A percentile compares a stretch with the other conserved stretches of the same genome.
Evolutionary conservation across 345 rosid genomes (phyloP).

Genomic region (Aethionema arabicum): DNA sequence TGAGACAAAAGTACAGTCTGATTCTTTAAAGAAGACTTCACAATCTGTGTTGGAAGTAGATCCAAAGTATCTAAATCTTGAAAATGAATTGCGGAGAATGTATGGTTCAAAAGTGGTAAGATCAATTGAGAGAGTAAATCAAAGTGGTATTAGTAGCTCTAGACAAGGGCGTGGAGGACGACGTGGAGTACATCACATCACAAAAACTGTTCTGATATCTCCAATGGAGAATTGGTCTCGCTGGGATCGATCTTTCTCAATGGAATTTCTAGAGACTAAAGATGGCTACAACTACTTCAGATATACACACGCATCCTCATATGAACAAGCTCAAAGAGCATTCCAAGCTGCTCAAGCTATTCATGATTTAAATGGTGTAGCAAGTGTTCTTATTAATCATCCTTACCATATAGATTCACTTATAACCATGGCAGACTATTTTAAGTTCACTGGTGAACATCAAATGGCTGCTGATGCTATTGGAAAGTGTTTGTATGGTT

Average conservation of each 20-base stretch:
- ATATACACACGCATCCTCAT: constrained; percentile 58
- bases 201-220: constrained; percentile 66
- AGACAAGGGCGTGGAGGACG: constrained; percentile 72
- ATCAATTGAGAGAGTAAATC: constrained; percentile 68
- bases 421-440: constrained; percentile 86
- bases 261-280: constrained; percentile 77
- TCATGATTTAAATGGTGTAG: constrained; percentile 82
- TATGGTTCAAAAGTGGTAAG: constrained; percentile 85
- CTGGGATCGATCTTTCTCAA: constrained; percentile 86
- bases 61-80: constrained; percentile 69
- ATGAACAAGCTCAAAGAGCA: constrained; percentile 66
- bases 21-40: constrained; percentile 32
- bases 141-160: constrained; percentile 47
- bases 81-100: constrained; percentile 70
- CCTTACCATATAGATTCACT: constrained; percentile 95
- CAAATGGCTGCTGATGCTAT: constrained; percentile 84
- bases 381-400: constrained; percentile 57
- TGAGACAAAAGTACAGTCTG: constrained; percentile 32
- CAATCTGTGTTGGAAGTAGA: constrained; percentile 55
- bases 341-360: constrained; percentile 83
- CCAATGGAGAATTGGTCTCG: constrained; percentile 86
- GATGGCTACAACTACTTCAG: constrained; percentile 69
- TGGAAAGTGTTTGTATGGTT: constrained; percentile 73
- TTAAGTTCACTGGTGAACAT: constrained; percentile 76
- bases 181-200: constrained; percentile 63